A percentile compares a stretch with the other conserved stretches of the same genome.
phyloP scores from a whole-genome alignment of 1,284 basidiomycete genomes.

The Tilletia indica region DNA sequence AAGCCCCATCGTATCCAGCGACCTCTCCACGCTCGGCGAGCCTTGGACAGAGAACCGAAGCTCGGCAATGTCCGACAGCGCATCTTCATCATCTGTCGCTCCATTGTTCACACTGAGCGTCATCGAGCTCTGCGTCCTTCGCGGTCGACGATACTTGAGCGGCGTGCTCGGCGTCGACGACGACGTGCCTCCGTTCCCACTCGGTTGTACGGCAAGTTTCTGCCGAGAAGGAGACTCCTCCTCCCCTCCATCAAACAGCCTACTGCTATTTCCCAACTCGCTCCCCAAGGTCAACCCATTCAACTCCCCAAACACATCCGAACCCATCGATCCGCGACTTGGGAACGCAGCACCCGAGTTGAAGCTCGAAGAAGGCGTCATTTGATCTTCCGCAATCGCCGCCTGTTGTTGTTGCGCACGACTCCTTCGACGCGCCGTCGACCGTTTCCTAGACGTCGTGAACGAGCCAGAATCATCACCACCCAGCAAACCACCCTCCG shows the following conservation, averaged over 20 bases:
- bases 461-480: neutral
- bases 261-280: conserved; percentile 33
- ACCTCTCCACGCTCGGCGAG: neutral
- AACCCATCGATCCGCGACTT: too few relatives aligned
- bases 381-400: neutral
- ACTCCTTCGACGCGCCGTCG: neutral
- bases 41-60: conserved; percentile 20
- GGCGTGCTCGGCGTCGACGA: conserved; percentile 30
- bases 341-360: neutral
- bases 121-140: neutral
- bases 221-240: neutral
- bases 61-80: conserved; percentile 31
- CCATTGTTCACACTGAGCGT: conserved; percentile 16
- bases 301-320: neutral
- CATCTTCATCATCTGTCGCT: conserved; percentile 25
- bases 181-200: neutral
- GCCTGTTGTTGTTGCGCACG: neutral
- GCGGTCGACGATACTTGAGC: conserved; percentile 22
- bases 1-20: neutral
- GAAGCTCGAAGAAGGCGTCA: conserved; percentile 11
- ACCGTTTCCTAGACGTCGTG: neutral
- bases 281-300: conserved; percentile 38
- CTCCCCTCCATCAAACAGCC: conserved; percentile 24
- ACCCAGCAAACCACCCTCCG: neutral
- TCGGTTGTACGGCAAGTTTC: neutral